Percentiles rank a stretch among this genome's conserved stretches.
phyloP scores from a whole-genome alignment of 2,329 filamentous ascomycete genomes.

The Aspergillus phoenicis region DNA sequence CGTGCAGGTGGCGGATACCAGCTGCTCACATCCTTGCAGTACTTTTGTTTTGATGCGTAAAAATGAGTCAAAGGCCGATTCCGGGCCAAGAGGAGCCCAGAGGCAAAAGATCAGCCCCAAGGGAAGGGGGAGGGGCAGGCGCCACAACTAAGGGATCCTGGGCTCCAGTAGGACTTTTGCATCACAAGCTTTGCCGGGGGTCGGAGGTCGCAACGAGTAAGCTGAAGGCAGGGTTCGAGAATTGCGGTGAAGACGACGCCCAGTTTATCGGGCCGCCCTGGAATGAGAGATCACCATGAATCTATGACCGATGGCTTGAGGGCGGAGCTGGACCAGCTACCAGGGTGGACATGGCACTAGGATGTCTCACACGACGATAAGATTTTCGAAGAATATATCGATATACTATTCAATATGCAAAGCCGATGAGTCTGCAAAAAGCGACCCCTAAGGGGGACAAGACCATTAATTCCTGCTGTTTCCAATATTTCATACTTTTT shows the following conservation, averaged over 20 bases:
- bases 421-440: conserved; percentile 18
- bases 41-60: conserved; percentile 7
- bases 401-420: conserved; percentile 17
- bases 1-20: conserved; percentile 12
- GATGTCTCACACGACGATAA: conserved; percentile 13
- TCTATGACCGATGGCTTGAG: background rate
- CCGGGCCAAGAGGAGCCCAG: conserved; percentile 8
- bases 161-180: conserved; percentile 9
- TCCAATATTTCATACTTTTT: background rate
- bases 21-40: conserved; percentile 22
- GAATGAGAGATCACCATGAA: conserved; percentile 10
- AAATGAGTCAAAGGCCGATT: conserved; percentile 17
- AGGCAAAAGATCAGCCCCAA: conserved; percentile 20
- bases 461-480: too few species aligned
- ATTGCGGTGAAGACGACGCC: conserved; percentile 17
- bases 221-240: conserved; percentile 2
- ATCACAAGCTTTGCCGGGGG: conserved; percentile 11
- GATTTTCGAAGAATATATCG: conserved; percentile 13
- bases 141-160: conserved; percentile 3
- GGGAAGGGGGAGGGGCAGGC: conserved; percentile 4
- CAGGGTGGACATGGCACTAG: background rate
- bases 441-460: conserved; percentile 14
- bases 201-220: conserved; percentile 9
- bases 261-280: conserved; percentile 7
- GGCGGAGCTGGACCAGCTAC: background rate